Evolutionary conservation across 1,284 basidiomycete species (phyloP).

Genomic region (Moesziomyces sp.): DNA sequence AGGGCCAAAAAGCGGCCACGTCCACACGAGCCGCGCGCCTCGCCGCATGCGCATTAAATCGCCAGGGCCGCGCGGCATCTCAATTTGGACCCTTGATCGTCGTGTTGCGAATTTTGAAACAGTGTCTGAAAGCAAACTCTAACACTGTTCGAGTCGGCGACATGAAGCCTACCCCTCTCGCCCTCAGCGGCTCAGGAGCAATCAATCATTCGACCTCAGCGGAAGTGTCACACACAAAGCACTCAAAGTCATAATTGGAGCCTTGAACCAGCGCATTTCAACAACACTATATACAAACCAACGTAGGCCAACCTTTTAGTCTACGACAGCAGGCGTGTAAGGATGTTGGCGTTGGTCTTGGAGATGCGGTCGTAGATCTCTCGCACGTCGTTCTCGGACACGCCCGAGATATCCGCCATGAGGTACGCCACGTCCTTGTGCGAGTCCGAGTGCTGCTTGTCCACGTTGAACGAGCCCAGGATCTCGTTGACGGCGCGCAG

Average conservation of each 20-base stretch:
- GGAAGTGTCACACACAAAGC: no score
- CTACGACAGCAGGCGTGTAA: slow-evolving; percentile 49
- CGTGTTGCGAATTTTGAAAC: neutral
- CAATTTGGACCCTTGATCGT: slow-evolving; percentile 14
- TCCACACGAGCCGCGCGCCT: no score
- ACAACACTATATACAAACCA: neutral
- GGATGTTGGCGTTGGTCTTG: slow-evolving; percentile 72
- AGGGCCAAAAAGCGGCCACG: no score
- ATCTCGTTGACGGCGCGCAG: slow-evolving; percentile 92
- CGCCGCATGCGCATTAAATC: slow-evolving; percentile 7
- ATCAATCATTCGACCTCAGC: no score
- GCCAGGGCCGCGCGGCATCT: neutral
- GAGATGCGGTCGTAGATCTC: slow-evolving; percentile 85
- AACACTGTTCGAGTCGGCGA: no score
- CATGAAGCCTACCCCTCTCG: no score
- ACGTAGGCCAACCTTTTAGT: neutral
- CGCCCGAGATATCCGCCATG: slow-evolving; percentile 93
- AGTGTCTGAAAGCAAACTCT: no score
- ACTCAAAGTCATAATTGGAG: no score
- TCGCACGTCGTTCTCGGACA: slow-evolving; percentile 83
- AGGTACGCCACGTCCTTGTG: slow-evolving; percentile 94
- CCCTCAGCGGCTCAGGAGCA: no score
- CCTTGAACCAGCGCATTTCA: no score
- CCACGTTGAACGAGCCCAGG: slow-evolving; percentile 93
- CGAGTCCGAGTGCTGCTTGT: slow-evolving; percentile 97